Conservation (phyloP, 441 rosid genomes). For the Arabidopsis lyrata region DNA sequence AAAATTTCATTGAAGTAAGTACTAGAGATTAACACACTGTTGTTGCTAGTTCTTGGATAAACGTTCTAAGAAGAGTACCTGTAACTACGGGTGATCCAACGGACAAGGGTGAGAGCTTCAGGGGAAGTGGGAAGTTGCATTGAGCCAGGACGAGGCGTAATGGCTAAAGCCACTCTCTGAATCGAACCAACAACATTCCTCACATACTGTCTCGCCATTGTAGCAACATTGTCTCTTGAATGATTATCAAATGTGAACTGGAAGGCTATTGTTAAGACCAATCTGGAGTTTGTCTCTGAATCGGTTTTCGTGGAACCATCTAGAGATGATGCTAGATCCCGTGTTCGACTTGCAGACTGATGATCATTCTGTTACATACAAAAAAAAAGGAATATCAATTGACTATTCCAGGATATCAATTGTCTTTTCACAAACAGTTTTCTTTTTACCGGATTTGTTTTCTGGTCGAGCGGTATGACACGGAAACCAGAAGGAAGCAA, state of each 20-base stretch:
- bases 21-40: neutral
- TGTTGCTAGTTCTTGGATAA: neutral
- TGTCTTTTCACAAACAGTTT: neutral
- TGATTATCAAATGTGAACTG: constrained; percentile 87
- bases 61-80: constrained; percentile 52
- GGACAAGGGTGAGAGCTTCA: constrained; percentile 85
- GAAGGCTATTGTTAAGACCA: constrained; percentile 91
- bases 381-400: neutral
- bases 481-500: constrained; percentile 89
- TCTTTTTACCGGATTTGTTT: constrained; percentile 57
- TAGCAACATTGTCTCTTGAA: constrained; percentile 81
- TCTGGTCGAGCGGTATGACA: constrained; percentile 84
- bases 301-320: constrained; percentile 68
- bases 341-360: constrained; percentile 60
- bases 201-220: constrained; percentile 94
- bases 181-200: constrained; percentile 85
- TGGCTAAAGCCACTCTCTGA: constrained; percentile 97
- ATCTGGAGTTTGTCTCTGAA: constrained; percentile 60
- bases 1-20: neutral
- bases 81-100: constrained; percentile 84
- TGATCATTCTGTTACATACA: constrained; percentile 58
- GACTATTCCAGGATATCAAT: neutral
- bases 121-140: constrained; percentile 69
- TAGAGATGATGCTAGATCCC: constrained; percentile 87
- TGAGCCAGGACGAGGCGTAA: constrained; percentile 69